Conservation (phyloP, 169 alveolate species). For the Theileria equi region DNA sequence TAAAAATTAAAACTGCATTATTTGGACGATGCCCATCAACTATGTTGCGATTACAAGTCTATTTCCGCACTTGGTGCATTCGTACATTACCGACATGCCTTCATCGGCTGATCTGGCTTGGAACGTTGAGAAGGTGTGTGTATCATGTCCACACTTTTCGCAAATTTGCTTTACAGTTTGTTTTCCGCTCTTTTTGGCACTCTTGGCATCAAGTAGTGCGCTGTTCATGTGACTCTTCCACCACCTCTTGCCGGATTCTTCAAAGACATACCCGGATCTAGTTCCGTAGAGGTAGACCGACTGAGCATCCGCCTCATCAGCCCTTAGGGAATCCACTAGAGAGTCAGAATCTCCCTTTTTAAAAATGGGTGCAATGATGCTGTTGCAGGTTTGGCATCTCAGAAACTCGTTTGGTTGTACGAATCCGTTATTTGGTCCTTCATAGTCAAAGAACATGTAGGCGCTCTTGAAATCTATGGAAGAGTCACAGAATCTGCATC, state of each 20-base stretch:
- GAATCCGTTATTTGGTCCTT: background rate
- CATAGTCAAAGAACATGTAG: constrained; percentile 33
- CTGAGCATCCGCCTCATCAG: constrained; percentile 33
- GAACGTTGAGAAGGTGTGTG: constrained; percentile 76
- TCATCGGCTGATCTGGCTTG: constrained; percentile 88
- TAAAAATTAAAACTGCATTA: background rate
- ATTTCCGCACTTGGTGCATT: constrained; percentile 77
- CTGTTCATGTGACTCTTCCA: constrained; percentile 57
- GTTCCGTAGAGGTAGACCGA: constrained; percentile 67
- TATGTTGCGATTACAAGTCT: constrained; percentile 78
- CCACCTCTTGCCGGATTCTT: constrained; percentile 66
- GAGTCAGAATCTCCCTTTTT: constrained; percentile 32
- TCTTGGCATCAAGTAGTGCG: constrained; percentile 51
- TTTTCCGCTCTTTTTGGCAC: constrained; percentile 56
- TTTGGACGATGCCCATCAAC: background rate
- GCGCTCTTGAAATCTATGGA: constrained; percentile 44
- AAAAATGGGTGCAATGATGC: constrained; percentile 53
- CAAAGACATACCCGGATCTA: constrained; percentile 69
- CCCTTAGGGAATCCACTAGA: constrained; percentile 8
- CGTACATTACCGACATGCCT: constrained; percentile 84
- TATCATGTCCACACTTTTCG: constrained; percentile 80
- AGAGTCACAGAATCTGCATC: constrained; percentile 48
- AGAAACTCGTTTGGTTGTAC: constrained; percentile 19
- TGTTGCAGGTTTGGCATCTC: constrained; percentile 33
- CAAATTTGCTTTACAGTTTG: constrained; percentile 76